Conservation (phyloP, 495 filamentous ascomycete species). For the Jackrogersella multiformis region DNA sequence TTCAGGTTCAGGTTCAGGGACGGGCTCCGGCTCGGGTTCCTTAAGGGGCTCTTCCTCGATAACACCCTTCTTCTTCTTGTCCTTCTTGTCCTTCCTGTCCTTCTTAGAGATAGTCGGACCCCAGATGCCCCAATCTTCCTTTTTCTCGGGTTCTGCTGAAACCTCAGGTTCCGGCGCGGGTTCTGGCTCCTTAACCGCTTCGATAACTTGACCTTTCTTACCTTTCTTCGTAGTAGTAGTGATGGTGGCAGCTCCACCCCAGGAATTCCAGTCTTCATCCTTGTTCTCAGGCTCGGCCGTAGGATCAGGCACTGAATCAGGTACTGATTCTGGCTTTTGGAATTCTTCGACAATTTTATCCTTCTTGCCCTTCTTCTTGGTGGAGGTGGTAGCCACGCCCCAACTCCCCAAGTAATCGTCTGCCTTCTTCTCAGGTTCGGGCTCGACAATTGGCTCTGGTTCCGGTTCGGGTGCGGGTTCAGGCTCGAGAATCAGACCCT, state of each 20-base stretch:
- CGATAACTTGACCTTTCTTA: slow-evolving; percentile 31
- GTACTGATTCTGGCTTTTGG: slow-evolving; percentile 21
- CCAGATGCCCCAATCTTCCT: slow-evolving; percentile 15
- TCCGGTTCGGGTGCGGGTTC: slow-evolving; percentile 30
- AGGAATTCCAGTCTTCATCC: slow-evolving; percentile 9
- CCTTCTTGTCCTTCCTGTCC: no score
- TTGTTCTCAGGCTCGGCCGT: slow-evolving; percentile 33
- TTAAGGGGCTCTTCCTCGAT: slow-evolving; percentile 2
- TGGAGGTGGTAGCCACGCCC: background rate
- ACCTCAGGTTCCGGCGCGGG: slow-evolving; percentile 23
- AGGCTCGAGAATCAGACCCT: background rate
- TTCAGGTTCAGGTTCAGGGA: slow-evolving; percentile 40
- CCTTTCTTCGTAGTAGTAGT: slow-evolving; percentile 21
- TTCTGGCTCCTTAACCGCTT: slow-evolving; percentile 23
- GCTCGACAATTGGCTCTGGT: slow-evolving; percentile 18
- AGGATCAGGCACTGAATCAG: slow-evolving; percentile 22
- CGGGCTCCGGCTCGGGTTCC: slow-evolving; percentile 21
- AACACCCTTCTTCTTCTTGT: slow-evolving; percentile 32
- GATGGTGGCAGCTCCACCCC: background rate
- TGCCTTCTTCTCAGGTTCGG: slow-evolving; percentile 37
- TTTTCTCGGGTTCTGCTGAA: slow-evolving; percentile 32
- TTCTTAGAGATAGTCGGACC: slow-evolving; percentile 12
- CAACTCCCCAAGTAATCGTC: slow-evolving; percentile 12
- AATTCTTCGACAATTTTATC: slow-evolving; percentile 16
- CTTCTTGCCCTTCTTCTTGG: slow-evolving; percentile 38